Evolutionary conservation across 768 basidiomycete genomes (phyloP).

Genomic region (Myochromella boudieri): DNA sequence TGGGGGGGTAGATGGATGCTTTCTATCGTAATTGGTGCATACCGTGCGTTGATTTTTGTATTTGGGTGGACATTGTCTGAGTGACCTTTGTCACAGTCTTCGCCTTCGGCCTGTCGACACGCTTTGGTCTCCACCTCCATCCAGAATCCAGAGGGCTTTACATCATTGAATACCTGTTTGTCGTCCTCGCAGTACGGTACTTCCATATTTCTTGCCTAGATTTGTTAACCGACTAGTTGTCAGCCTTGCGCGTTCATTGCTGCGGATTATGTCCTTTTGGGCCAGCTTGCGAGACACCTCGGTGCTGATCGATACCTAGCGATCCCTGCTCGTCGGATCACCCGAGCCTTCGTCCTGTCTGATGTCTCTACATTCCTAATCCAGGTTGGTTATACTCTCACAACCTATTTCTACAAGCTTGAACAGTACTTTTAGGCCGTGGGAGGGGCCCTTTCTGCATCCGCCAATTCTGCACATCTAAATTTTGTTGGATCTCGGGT

Average conservation of each 20-base stretch:
- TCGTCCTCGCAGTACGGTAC: constrained; percentile 53
- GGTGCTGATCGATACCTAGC: constrained; percentile 46
- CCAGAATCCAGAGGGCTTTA: constrained; percentile 53
- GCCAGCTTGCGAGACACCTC: constrained; percentile 55
- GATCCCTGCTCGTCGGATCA: constrained; percentile 48
- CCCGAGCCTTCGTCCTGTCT: constrained; percentile 56
- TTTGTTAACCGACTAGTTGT: neutral
- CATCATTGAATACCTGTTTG: constrained; percentile 56
- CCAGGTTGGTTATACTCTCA: constrained; percentile 39
- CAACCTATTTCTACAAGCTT: neutral
- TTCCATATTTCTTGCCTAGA: neutral
- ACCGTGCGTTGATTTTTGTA: constrained; percentile 35
- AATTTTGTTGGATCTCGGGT: constrained; percentile 36
- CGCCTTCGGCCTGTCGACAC: constrained; percentile 51
- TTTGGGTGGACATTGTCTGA: neutral
- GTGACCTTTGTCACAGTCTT: constrained; percentile 39
- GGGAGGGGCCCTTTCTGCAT: constrained; percentile 47
- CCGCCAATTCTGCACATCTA: constrained; percentile 29
- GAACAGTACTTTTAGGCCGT: constrained; percentile 33
- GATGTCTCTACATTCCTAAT: constrained; percentile 68
- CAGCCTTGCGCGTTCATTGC: constrained; percentile 78
- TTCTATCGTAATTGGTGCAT: constrained; percentile 57
- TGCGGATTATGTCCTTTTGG: constrained; percentile 65
- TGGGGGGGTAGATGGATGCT: constrained; percentile 61
- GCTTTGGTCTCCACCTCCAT: constrained; percentile 52